Evolutionary conservation across 257 asterid species (phyloP).

Genomic region (Nicotiana otophora): DNA sequence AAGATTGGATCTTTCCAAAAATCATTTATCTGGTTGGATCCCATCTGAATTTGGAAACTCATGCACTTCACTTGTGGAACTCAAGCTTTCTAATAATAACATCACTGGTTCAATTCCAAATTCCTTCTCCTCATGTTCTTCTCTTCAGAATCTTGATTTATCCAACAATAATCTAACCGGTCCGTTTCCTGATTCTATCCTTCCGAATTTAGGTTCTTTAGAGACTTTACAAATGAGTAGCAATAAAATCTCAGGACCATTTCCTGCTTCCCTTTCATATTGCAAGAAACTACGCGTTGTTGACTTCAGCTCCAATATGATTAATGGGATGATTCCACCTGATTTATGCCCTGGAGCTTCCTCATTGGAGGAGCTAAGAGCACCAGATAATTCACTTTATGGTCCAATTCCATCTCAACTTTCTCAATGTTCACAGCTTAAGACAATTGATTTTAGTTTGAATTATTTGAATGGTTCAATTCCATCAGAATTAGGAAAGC

Average conservation of each 20-base stretch:
- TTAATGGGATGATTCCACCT: conserved; percentile 63
- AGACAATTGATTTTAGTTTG: conserved; percentile 76
- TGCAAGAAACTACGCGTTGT: conserved; percentile 57
- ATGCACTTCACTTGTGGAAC: conserved; percentile 62
- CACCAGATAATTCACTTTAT: conserved; percentile 58
- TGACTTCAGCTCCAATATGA: conserved; percentile 74
- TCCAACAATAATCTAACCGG: conserved; percentile 73
- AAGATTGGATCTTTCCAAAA: conserved; percentile 70
- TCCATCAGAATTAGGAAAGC: conserved; percentile 67
- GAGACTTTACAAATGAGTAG: conserved; percentile 56
- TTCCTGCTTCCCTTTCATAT: conserved; percentile 71
- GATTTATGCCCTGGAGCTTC: conserved; percentile 64
- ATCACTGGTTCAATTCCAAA: conserved; percentile 70
- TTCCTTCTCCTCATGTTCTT: conserved; percentile 59
- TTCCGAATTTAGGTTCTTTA: conserved; percentile 45
- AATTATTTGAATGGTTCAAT: conserved; percentile 80
- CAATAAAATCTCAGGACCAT: conserved; percentile 53
- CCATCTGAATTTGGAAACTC: conserved; percentile 59
- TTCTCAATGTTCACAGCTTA: conserved; percentile 59
- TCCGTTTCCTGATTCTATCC: conserved; percentile 63
- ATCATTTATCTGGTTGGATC: conserved; percentile 80
- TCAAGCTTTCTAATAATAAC: conserved; percentile 68
- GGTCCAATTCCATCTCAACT: conserved; percentile 70
- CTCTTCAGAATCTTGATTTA: conserved; percentile 58
- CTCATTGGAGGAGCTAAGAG: conserved; percentile 74